Percentiles rank a stretch among this genome's conserved stretches.
phyloP scores from a whole-genome alignment of 1,284 basidiomycete species.

The Rhodofomes roseus region DNA sequence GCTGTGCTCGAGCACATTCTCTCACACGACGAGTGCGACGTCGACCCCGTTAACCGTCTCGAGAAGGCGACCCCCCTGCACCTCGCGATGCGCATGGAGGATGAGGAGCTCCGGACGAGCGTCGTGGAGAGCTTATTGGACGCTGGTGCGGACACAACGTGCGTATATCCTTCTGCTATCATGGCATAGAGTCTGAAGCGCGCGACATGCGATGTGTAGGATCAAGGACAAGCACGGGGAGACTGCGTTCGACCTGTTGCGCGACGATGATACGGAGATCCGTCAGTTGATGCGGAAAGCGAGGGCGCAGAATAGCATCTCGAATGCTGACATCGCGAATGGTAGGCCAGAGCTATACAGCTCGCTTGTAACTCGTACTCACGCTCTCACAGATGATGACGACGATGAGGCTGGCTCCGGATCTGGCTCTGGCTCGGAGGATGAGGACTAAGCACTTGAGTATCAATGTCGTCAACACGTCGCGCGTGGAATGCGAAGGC shows the following conservation, averaged over 20 bases:
- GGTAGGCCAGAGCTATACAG: constrained; percentile 24
- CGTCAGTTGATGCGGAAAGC: constrained; percentile 46
- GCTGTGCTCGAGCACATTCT: constrained; percentile 73
- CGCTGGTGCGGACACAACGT: constrained; percentile 74
- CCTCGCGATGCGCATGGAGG: constrained; percentile 65
- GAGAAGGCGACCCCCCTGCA: constrained; percentile 82
- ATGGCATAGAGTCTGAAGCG: not conserved
- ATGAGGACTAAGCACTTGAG: constrained; percentile 25
- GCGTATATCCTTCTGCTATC: constrained; percentile 21
- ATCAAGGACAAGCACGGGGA: constrained; percentile 73
- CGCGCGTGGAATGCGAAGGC: not conserved
- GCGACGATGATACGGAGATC: constrained; percentile 44
- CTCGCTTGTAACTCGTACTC: not conserved
- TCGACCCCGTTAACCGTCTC: constrained; percentile 75
- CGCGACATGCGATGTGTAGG: constrained; percentile 31
- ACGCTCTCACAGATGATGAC: constrained; percentile 27
- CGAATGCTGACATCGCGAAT: constrained; percentile 36
- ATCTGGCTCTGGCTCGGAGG: constrained; percentile 31
- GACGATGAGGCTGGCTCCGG: constrained; percentile 28
- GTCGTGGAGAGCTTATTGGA: constrained; percentile 69
- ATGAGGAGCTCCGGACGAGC: constrained; percentile 51
- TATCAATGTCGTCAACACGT: constrained; percentile 8
- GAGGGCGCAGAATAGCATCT: constrained; percentile 39
- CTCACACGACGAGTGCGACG: constrained; percentile 75
- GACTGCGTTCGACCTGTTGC: constrained; percentile 55